Evolutionary conservation across 805 yeast genomes (phyloP), one percentile per base, ranked within the genome.

Genomic region (Cyberlindnera xylosilytica): DNA sequence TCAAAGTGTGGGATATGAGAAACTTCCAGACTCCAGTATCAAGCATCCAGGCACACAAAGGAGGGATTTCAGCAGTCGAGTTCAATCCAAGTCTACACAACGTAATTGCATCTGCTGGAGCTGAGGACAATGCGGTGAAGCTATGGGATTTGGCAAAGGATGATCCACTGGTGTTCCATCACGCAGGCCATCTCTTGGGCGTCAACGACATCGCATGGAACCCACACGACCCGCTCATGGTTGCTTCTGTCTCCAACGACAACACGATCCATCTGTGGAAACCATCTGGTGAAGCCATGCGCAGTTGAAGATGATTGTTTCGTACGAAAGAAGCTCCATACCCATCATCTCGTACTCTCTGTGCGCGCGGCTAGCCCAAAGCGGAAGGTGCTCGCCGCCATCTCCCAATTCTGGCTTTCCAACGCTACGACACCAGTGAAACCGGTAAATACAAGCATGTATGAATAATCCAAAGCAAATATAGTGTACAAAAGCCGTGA

Each of bases 121-220:
- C 82, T n/a, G 74, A 76, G 2, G 88, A 82, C 53, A 76, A 78
- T 1, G 53, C 72, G 36, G 88, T 83, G 9, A 78, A 77, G 53
- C 29, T 87, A 2, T 80, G 82, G 77, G 84, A 85, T 53, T 57
- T 77, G 4, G 53, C 54, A 4, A 57, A 38, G 1, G 60, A 53
- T 1, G 56, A 59, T 16, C 61, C 52, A 38, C 55, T 74, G 39
- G 34, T 78, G 7, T 89, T 90, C 57, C 70, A 72, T 3, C 98
- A 90, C 62, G 83, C 81, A 4, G 97, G 97, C 0, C 98, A 90
- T 61, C 74, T 83, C 75, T 68, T 83, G n/a, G 89, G 91, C 4
- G 87, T 90, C 3, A 85, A 83, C 50, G 97, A 89, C 53, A 64
- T 88, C 22, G 73, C 79, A 26, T 90, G 97, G 97, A 84, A 86